Base-by-base conservation (phyloP, 192 early-diverging fungal genomes). In the Dimargaris xerosporica region DNA sequence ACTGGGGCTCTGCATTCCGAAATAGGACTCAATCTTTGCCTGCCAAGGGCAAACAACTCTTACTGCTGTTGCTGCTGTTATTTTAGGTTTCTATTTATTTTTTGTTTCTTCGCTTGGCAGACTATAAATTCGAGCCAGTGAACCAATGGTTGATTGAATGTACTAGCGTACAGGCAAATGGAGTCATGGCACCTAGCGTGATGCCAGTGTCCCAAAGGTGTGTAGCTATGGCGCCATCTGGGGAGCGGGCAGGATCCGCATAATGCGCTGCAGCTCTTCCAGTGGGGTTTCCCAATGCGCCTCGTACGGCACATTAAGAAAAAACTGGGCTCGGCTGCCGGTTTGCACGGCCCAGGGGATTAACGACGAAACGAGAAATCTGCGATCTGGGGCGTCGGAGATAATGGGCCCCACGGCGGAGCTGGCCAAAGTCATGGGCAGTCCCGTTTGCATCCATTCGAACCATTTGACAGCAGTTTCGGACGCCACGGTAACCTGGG, bases 401-500 rank as follows among this genome's bases (percentile, higher is more conserved):
- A 82, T 67, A 54, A 95, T 63, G 0, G 91, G 92, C 0, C 91
- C 96, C 70, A 90, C 77, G 7, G 88, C 60, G n/a, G 86, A 87
- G 16, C 84, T 79, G n/a, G 95, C 68, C 69, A 85, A 71, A 0
- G 88, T 83, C 69, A 98, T 85, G 15, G 96, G 96, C 54, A 98
- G 67, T 2, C 90, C 91, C 1, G 87, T 93, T 67, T 98, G 96
- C 13, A 78, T 78, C 72, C 86, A 84, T 71, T 98, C 96, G 67
- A 96, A 90, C 83, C 88, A 90, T 77, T 98, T 98, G 44, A 98
- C 77, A 6, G 86, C 92, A 58, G 96, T 75, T 78, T 98, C 96
- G 41, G 84, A 90, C 65, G 91, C 88, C 6, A 95, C 86, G 3
- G 85, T 84, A 1, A 87, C 79, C 17, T 71, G 77, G 19, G 81